A percentile compares a stretch with the other conserved stretches of the same genome.
These are phyloP conservation scores for Candida sonorensis DNA, from an alignment of 805 yeast species.

Conservation along the genomic window DNA sequence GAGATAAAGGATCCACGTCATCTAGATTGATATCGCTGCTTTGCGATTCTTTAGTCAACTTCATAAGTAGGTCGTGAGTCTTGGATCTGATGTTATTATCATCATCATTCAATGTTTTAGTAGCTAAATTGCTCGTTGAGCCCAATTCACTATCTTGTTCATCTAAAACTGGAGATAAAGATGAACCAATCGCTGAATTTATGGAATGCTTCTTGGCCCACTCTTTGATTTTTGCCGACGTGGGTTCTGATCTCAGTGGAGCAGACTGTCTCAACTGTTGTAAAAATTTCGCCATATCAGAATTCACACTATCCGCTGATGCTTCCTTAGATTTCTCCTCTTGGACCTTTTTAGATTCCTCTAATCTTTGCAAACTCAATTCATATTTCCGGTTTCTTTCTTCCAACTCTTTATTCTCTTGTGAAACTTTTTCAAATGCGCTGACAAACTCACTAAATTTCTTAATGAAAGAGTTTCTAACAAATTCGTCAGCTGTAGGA, in stretches of 20 bases:
- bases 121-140: too few relatives aligned
- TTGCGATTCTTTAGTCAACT: constrained; percentile 14
- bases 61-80: constrained; percentile 23
- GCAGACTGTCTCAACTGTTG: constrained; percentile 86
- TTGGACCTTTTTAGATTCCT: constrained; percentile 30
- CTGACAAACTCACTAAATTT: constrained; percentile 74
- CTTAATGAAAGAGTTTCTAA: constrained; percentile 64
- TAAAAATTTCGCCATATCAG: constrained; percentile 77
- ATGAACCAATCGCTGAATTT: neutral
- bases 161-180: constrained; percentile 7
- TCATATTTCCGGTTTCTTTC: constrained; percentile 76
- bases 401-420: constrained; percentile 73
- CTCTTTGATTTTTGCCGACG: constrained; percentile 77
- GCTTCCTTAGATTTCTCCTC: constrained; percentile 33
- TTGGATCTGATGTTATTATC: constrained; percentile 20
- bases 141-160: too few relatives aligned
- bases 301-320: constrained; percentile 25
- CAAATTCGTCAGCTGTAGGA: constrained; percentile 50
- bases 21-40: constrained; percentile 1
- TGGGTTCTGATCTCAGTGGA: constrained; percentile 66
- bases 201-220: constrained; percentile 52
- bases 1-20: neutral
- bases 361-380: constrained; percentile 60
- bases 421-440: constrained; percentile 74
- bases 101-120: constrained; percentile 8